Evolutionary conservation across 148 eudicot genomes (phyloP).

Genomic region (Vaccinium myrtillus): DNA sequence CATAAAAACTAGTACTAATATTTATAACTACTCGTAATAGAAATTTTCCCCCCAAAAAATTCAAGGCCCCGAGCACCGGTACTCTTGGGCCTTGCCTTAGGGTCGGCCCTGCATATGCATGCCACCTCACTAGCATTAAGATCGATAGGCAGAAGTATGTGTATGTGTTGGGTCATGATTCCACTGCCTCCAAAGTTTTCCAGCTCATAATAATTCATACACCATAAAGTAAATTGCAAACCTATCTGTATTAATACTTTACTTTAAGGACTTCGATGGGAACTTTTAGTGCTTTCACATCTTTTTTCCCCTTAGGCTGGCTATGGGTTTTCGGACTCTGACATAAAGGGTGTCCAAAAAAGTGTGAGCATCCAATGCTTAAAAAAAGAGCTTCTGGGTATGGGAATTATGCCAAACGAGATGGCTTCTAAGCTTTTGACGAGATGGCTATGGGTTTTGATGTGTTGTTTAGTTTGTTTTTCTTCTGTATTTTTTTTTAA

Average conservation of each 20-base stretch:
- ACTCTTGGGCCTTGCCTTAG: no score
- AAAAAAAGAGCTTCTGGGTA: background rate
- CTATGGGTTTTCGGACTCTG: background rate
- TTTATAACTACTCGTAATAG: no score
- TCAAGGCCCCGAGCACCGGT: no score
- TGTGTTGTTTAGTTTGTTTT: no score
- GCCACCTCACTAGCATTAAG: background rate
- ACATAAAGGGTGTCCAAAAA: slow-evolving; percentile 16
- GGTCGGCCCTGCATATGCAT: no score
- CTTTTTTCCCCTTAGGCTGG: background rate
- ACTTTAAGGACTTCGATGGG: background rate
- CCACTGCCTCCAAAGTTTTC: slow-evolving; percentile 4
- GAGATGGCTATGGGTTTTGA: no score
- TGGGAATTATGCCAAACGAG: no score
- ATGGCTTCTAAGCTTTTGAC: no score
- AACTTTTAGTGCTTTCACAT: slow-evolving; percentile 8
- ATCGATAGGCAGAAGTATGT: background rate
- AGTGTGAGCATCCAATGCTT: slow-evolving; percentile 23
- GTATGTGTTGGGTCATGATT: background rate
- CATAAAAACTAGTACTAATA: no score
- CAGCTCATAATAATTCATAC: slow-evolving; percentile 8
- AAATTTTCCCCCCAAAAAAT: no score
- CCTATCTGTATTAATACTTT: slow-evolving; percentile 13
- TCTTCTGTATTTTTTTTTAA: no score
- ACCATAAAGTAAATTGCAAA: background rate